Base-by-base conservation (phyloP, 306 rosid genomes). In the Alnus glutinosa region DNA sequence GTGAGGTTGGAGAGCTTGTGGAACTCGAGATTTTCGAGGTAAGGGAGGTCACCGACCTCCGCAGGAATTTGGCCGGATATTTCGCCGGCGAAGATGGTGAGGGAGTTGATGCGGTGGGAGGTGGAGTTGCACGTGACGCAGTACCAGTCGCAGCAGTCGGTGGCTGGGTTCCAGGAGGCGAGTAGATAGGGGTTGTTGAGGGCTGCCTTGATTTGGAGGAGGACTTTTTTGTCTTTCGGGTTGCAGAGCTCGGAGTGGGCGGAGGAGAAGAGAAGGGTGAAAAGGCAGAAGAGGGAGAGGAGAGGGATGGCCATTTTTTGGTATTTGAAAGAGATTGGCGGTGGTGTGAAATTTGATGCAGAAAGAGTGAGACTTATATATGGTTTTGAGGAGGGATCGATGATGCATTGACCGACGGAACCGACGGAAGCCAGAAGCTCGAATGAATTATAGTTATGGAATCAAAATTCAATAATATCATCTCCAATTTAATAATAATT, bases 121-220 rank as follows among this genome's bases (percentile, higher is more conserved):
- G 51, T 86, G 51, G 51, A 36, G 59, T 92, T 84, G 61, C 98
- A 94, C 0, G 49, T 5, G 76, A 94, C 89, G 19, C 76, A 19
- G 76, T 90, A 81, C 98, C 98, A 94, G 1, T 74, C 18, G 32
- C 98, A 92, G 67, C 98, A 90, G 55, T 90, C 98, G 0, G 58
- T 72, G 66, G 84, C 23, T 10, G 96, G 80, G 0, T 90, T 44
- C 97, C 94, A 92, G 0, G 97, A 89, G 81, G 89, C 49, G 5
- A 92, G 80, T 5, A 81, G 23, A 79, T 92, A 89, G 3, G 96
- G 96, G 67, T 94, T 74, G 82, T 89, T 86, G 75, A 94, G 85
- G 71, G 89, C 90, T n/a, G 85, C 66, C 75, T 89, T 92, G 76
- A 94, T 87, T 71, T 81, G 80, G 59, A 94, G 92, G 2, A 94